phyloP scores from a whole-genome alignment of 306 rosid genomes.

The Quillaja saponaria region DNA sequence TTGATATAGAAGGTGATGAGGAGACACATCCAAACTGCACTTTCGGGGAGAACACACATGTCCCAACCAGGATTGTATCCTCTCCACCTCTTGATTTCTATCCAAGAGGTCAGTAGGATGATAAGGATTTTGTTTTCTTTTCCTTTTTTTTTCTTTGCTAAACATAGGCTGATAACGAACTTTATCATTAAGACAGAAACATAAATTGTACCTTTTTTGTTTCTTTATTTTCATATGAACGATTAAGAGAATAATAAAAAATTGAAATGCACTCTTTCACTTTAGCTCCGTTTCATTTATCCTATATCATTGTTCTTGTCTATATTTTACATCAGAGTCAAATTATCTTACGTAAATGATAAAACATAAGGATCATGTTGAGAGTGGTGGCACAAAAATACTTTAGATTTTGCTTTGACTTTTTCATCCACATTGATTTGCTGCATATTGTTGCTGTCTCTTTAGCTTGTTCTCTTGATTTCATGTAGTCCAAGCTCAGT shows the following conservation, averaged over 20 bases:
- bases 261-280: constrained; percentile 8
- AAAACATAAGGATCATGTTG: constrained; percentile 10
- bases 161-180: too few relatives aligned
- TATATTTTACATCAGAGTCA: not conserved
- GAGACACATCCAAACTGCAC: constrained; percentile 49
- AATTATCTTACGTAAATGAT: not conserved
- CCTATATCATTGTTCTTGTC: constrained; percentile 4
- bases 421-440: constrained; percentile 15
- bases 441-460: constrained; percentile 13
- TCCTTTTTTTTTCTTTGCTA: constrained; percentile 1
- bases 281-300: constrained; percentile 16
- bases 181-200: too few relatives aligned
- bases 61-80: constrained; percentile 38
- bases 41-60: constrained; percentile 47
- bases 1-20: constrained; percentile 71
- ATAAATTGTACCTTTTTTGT: too few relatives aligned
- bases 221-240: too few relatives aligned
- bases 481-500: too few relatives aligned
- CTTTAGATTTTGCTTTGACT: not conserved
- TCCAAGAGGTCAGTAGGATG: constrained; percentile 43
- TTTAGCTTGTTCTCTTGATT: constrained; percentile 17
- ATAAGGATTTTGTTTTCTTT: not conserved
- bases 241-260: constrained; percentile 2
- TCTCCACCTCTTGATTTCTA: constrained; percentile 60
- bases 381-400: not conserved